Conservation (phyloP, 768 basidiomycete species). For the Tubosaeta sp. region DNA sequence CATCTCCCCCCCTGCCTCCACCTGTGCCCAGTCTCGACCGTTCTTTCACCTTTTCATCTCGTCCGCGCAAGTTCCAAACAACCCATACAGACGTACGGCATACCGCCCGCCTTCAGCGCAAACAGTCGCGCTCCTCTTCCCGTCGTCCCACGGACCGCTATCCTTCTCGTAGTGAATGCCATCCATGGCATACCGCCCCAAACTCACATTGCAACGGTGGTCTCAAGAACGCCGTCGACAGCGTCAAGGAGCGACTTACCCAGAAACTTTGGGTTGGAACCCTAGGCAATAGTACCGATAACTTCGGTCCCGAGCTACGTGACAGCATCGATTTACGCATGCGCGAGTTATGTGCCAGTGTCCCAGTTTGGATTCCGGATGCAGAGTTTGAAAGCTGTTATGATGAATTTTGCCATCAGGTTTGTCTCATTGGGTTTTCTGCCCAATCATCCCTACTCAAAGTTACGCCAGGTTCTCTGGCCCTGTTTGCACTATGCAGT, state of each 20-base stretch:
- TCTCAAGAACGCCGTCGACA: slow-evolving; percentile 75
- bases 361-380: slow-evolving; percentile 79
- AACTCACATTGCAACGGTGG: slow-evolving; percentile 82
- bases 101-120: slow-evolving; percentile 44
- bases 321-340: slow-evolving; percentile 52
- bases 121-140: slow-evolving; percentile 49
- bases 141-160: slow-evolving; percentile 35
- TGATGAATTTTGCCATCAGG: slow-evolving; percentile 85
- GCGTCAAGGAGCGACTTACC: slow-evolving; percentile 52
- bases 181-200: slow-evolving; percentile 45
- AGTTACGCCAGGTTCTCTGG: slow-evolving; percentile 59
- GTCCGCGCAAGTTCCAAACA: slow-evolving; percentile 47
- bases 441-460: neutral
- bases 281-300: slow-evolving; percentile 67
- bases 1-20: neutral
- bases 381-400: slow-evolving; percentile 75
- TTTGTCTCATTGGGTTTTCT: slow-evolving; percentile 24
- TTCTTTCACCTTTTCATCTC: slow-evolving; percentile 22
- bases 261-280: slow-evolving; percentile 66
- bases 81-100: slow-evolving; percentile 41
- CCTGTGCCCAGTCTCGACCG: slow-evolving; percentile 17
- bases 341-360: slow-evolving; percentile 35
- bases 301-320: slow-evolving; percentile 52
- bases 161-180: slow-evolving; percentile 31
- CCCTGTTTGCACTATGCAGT: slow-evolving; percentile 83